Percentiles rank a stretch among this genome's conserved stretches.
Evolutionary conservation across 2,329 filamentous ascomycete genomes (phyloP).

Genomic region (Fusarium hainanense): DNA sequence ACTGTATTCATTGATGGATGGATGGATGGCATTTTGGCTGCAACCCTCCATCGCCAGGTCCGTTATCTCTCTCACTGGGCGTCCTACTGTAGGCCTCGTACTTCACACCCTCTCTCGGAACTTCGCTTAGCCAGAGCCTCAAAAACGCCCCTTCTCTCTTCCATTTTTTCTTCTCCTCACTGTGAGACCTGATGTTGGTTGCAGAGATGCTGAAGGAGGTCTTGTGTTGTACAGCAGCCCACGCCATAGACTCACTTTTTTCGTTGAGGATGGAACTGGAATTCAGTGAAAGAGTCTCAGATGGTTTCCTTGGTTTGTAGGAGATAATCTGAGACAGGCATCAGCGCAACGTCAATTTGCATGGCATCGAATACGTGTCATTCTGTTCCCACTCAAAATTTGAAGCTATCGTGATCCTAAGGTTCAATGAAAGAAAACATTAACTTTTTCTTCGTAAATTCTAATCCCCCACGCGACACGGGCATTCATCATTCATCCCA

Average conservation of each 20-base stretch:
- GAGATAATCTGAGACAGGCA: neutral
- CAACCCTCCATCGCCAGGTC: slow-evolving; percentile 27
- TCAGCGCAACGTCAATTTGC: neutral
- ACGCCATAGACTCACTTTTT: slow-evolving; percentile 3
- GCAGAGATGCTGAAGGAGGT: slow-evolving; percentile 27
- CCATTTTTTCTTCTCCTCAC: neutral
- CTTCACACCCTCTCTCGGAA: slow-evolving; percentile 32
- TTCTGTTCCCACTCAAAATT: neutral
- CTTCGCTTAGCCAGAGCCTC: slow-evolving; percentile 33
- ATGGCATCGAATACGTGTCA: neutral
- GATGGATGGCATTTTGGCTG: slow-evolving; percentile 7
- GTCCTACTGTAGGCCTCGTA: neutral
- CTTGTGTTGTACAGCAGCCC: slow-evolving; percentile 25
- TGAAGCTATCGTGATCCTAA: slow-evolving; percentile 23
- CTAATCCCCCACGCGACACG: slow-evolving; percentile 23
- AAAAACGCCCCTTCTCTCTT: slow-evolving; percentile 21
- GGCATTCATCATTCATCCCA: slow-evolving; percentile 15
- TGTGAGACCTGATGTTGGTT: slow-evolving; percentile 34
- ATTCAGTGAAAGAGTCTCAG: slow-evolving; percentile 6
- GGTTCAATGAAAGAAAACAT: slow-evolving; percentile 11
- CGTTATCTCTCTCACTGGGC: slow-evolving; percentile 30
- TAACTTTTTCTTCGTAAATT: neutral
- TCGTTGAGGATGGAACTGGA: slow-evolving; percentile 19
- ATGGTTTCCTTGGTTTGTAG: neutral
- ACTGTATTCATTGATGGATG: neutral